A percentile compares a stretch with the other conserved stretches of the same genome.
These are phyloP conservation scores for Amanita rubescens DNA, from an alignment of 768 basidiomycete genomes.

Conservation along the genomic window DNA sequence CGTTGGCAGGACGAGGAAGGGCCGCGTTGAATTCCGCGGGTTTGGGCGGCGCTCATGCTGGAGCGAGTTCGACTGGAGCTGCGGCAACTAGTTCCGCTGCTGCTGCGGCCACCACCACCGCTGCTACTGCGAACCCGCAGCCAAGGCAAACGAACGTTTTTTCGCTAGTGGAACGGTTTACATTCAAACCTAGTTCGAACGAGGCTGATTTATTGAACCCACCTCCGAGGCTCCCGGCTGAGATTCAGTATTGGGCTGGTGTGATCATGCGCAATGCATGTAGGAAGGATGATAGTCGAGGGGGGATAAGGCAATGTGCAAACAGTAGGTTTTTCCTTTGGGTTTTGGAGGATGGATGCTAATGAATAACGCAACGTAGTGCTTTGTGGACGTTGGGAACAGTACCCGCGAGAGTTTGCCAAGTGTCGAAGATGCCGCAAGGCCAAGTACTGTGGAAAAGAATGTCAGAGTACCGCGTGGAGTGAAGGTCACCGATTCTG, in stretches of 20 bases:
- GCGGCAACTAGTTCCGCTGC: neutral
- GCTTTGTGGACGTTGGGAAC: conserved; percentile 95
- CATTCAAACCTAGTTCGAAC: conserved; percentile 82
- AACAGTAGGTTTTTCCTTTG: conserved; percentile 56
- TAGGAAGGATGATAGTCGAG: conserved; percentile 88
- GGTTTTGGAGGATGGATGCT: neutral
- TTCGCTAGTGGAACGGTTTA: conserved; percentile 93
- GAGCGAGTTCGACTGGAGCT: neutral
- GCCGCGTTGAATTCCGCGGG: conserved; percentile 13
- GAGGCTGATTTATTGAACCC: conserved; percentile 67
- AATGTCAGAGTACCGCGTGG: conserved; percentile 96
- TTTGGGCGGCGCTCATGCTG: neutral
- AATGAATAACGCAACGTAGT: conserved; percentile 33
- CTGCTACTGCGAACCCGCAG: conserved; percentile 13
- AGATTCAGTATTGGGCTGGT: conserved; percentile 98
- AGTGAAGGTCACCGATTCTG: conserved; percentile 94
- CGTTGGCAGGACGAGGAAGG: conserved; percentile 36
- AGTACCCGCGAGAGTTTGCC: conserved; percentile 88
- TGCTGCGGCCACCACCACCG: conserved; percentile 15
- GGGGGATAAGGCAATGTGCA: conserved; percentile 95
- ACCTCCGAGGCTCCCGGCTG: conserved; percentile 67
- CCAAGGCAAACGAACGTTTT: conserved; percentile 83
- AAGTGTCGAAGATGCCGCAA: conserved; percentile 95
- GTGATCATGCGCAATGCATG: conserved; percentile 99
- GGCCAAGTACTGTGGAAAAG: conserved; percentile 98